Evolutionary conservation across 805 yeast species (phyloP), one percentile per base, ranked within the genome.

Genomic region (Cyberlindnera euphorbiiphila): DNA sequence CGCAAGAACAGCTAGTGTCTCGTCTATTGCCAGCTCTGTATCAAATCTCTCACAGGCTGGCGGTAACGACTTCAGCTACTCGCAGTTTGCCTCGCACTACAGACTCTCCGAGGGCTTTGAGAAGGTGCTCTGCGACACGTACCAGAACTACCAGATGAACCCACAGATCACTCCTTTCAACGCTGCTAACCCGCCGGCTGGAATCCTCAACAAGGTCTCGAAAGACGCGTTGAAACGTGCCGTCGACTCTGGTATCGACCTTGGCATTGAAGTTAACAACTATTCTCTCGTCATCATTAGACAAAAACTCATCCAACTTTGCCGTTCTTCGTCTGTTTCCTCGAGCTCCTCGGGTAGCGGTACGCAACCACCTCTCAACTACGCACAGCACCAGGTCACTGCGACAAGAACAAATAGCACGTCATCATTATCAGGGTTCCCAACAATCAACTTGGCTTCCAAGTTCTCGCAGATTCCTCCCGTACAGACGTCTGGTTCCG

Each of bases 131-230:
- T 50, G 68, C 48, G 65, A 64, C 26, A 62, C 67, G 5, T 78
- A 78, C 49, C 72, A 72, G 35, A 50, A 61, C 8, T 64, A 72
- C 39, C 68, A 73, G 12, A 66, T 66, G 32, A 76, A 71, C 49
- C 87, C 88, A 6, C 72, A 76, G 23, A 64, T 70, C 7, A 81
- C 89, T 0, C 89, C 89, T 0, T 81, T 81, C 52, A 79, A 79
- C 45, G 71, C 74, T 13, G 55, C 66, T 28, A 72, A 72, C 50
- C 88, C 87, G 7, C 87, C 88, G 0, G 69, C 80, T 1, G 87
- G 87, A 1, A 69, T 81, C 4, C 65, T 79, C 15, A 76, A 77
- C 28, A 67, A 68, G 36, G 80, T 79, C 0, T 73, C 85, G 6
- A 78, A 76, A 49, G 68, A 73, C 29, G 70, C 81, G 19, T 59